Evolutionary conservation across 2,329 filamentous ascomycete species (phyloP), one percentile per base, ranked within the genome.

Genomic region (Arthrobotrys sphaeroides): DNA sequence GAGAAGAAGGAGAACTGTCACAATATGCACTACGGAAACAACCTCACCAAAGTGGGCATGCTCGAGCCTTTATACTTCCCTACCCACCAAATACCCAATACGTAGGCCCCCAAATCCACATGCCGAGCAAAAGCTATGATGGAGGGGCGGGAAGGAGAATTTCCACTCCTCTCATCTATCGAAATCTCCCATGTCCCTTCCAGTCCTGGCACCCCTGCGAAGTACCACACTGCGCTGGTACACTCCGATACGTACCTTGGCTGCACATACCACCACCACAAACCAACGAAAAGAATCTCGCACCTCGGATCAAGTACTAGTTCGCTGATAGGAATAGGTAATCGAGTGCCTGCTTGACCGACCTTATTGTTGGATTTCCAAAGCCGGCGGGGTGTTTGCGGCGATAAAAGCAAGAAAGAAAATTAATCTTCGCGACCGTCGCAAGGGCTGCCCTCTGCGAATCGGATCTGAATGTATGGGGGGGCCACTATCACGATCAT

Each of bases 71-170:
- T 67, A 67, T 67, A 67, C 62, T 36, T 53, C 13, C 36, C 13
- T 7, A 31, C 12, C n/a, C 22, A 43, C 31, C 18, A n/a, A 55
- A 22, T 13, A n/a, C n/a, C n/a, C n/a, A n/a, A 33, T 51, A 47
- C 60, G 24, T 42, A 51, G 18, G 31, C 38, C 47, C 36, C 16
- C 51, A 28, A 22, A 60, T 51, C 43, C 45, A 70, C 66, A 55
- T 45, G 66, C 43, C 26, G 22, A 18, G 22, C 16, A 33, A 45
- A 40, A 47, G 51, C 51, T 70, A 45, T 70, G 66, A 70, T 45
- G 66, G 66, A 62, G 66, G 66, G 66, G 66, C 43, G 55, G 66
- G 66, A 61, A 70, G 57, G 66, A 61, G 33, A 59, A 62, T 61
- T 70, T 70, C 31, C 24, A 43, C n/a, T 49, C 43, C 55, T 43